phyloP scores from a whole-genome alignment of 129 eudicot genomes.

The Lonicera japonica region DNA sequence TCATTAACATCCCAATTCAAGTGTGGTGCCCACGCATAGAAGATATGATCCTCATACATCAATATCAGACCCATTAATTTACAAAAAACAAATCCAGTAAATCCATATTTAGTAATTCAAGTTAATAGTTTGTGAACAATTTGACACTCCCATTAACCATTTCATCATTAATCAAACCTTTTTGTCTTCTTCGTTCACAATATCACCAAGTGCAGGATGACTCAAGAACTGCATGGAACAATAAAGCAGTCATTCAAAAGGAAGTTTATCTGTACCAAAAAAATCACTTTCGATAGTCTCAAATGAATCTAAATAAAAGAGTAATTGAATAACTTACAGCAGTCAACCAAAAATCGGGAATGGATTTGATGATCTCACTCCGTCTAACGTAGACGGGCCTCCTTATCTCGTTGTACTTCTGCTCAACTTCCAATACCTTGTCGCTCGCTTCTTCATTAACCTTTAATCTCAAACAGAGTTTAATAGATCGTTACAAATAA shows the following conservation, averaged over 20 bases:
- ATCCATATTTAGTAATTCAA: background rate
- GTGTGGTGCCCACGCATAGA: background rate
- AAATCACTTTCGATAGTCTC: background rate
- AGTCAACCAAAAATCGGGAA: slow-evolving; percentile 62
- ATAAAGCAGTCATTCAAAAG: background rate
- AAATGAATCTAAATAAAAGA: slow-evolving; percentile 6
- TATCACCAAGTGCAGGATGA: slow-evolving; percentile 53
- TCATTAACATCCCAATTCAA: background rate
- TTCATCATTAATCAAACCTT: slow-evolving; percentile 30
- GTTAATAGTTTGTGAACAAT: background rate
- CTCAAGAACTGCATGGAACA: slow-evolving; percentile 44
- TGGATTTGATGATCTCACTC: slow-evolving; percentile 41
- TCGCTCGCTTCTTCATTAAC: slow-evolving; percentile 58
- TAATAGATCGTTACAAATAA: too few species aligned
- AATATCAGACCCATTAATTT: background rate
- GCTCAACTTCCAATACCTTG: slow-evolving; percentile 48
- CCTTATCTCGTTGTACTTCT: slow-evolving; percentile 47
- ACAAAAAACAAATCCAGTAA: background rate
- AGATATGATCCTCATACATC: slow-evolving; percentile 1
- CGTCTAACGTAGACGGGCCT: slow-evolving; percentile 52
- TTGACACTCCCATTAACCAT: background rate
- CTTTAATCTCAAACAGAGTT: slow-evolving; percentile 14
- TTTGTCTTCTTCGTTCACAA: slow-evolving; percentile 49
- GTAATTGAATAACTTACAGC: slow-evolving; percentile 32
- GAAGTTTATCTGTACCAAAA: background rate